Base-by-base conservation (phyloP, 2,329 filamentous ascomycete species). In the Macrophomina phaseolina region DNA sequence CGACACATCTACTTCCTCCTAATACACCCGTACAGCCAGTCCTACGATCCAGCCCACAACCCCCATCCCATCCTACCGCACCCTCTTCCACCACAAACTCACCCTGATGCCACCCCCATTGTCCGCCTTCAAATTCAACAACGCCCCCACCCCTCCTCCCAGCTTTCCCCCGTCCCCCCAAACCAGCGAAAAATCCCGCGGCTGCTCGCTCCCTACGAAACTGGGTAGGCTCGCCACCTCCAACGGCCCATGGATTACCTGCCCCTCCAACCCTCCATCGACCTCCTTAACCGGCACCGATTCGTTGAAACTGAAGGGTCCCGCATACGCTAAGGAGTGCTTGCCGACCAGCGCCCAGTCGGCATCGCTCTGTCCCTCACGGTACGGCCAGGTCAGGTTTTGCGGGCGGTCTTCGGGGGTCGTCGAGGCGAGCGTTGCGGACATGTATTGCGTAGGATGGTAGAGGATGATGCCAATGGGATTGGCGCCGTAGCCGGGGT, bases 401-500 rank as follows among this genome's bases (percentile, higher is more conserved):
- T 23, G 4, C 0, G 71, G 71, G 3, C 74, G 72, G 2, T 72
- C 42, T 0, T 51, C 32, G 11, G 73, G 68, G 30, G 74, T 72
- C 0, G 73, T 75, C 0, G 74, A 72, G 11, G 70, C 71, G 36
- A 76, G 71, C 58, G 71, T 74, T 2, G 74, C 74, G 65, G 65
- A 68, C 71, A 76, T 73, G 69, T 69, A 74, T 65, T 73, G 73
- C 1, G 62, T 32, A 3, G 66, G 62, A 4, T 70, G 70, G 72
- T 76, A 76, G 58, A 69, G 73, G 32, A 76, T 68, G 46, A 73
- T 61, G 53, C 74, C 74, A 18, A 34, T 18, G 14, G 49, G 63
- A 18, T 45, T 23, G 48, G 49, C 14, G 34, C 38, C 40, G 51
- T 18, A 98, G 81, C 90, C 94, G 77, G 89, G 95, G 68, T 81